phyloP scores from a whole-genome alignment of 768 basidiomycete species.

The Boletus reticuloceps region DNA sequence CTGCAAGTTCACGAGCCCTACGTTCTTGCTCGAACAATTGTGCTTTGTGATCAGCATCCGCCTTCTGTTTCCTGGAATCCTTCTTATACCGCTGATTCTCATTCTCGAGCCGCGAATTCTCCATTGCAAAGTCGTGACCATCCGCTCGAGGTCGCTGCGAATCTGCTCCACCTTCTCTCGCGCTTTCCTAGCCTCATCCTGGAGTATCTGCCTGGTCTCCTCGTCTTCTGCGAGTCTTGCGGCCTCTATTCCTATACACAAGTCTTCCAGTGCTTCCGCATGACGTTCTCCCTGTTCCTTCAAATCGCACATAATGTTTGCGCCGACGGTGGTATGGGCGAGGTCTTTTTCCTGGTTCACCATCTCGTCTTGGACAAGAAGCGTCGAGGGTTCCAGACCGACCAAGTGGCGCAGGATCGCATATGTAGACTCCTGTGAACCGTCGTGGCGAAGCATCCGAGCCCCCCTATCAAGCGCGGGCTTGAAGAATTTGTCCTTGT shows the following conservation, averaged over 20 bases:
- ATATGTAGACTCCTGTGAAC: constrained; percentile 41
- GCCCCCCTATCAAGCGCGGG: constrained; percentile 48
- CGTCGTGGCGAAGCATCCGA: constrained; percentile 41
- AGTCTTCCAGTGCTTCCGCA: constrained; percentile 41
- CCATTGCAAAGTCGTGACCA: constrained; percentile 37
- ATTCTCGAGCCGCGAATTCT: constrained; percentile 31
- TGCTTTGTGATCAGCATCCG: constrained; percentile 16
- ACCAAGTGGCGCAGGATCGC: constrained; percentile 44
- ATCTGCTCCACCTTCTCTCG: constrained; percentile 42
- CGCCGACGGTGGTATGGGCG: constrained; percentile 49
- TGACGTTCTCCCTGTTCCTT: constrained; percentile 43
- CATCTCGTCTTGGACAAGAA: constrained; percentile 55
- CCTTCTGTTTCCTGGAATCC: constrained; percentile 17
- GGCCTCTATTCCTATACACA: constrained; percentile 46
- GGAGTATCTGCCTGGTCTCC: constrained; percentile 42
- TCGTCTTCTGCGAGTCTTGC: constrained; percentile 43
- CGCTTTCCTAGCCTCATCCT: constrained; percentile 40
- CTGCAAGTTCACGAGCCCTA: constrained; percentile 24
- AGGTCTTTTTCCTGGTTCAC: constrained; percentile 48
- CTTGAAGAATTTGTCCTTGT: constrained; percentile 47
- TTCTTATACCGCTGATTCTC: constrained; percentile 25
- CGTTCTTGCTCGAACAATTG: constrained; percentile 26
- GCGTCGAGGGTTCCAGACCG: constrained; percentile 36
- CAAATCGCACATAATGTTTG: constrained; percentile 49
- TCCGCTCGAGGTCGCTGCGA: constrained; percentile 37